Evolutionary conservation across 1,284 basidiomycete species (phyloP), one percentile per base, ranked within the genome.

Genomic region (Retiboletus flavoniger): DNA sequence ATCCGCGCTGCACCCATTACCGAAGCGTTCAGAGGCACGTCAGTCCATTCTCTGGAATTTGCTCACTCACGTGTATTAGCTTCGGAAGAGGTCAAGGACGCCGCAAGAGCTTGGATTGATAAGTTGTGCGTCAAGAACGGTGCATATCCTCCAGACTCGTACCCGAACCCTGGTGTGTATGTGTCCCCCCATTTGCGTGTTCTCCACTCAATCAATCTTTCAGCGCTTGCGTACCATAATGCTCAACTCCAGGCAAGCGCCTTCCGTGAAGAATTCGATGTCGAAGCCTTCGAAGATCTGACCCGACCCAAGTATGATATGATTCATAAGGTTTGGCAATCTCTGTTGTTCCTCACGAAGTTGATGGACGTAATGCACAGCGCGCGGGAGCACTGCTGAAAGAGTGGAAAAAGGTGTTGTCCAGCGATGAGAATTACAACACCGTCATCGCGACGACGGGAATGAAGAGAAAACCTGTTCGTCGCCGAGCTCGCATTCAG

Each of bases 221-320:
- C 48, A 87, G 86, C 82, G 7, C 79, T 98, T 52, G 87, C 87
- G 10, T 92, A 86, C 63, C 93, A 97, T 69, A 94, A 96, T 68
- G 87, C 84, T 9, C 91, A 95, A 65, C 81, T 98, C 4, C 88
- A 97, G 74, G 93, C 94, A 14, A 87, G 85, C 49, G 95, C 95
- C 0, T 96, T 98, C 71, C 87, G 90, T 49, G 91, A 95, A 68
- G 84, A 93, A 60, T 93, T 84, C 62, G 87, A 95, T 65, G 77
- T 82, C 2, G 82, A 84, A 49, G 71, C 78, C 4, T 89, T 93
- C 59, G 83, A 86, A 60, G 95, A 98, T 69, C 73, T 86, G 57
- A 93, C 94, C 0, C 67, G 83, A 54, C 95, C 95, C 2, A 88
- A 90, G 62, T 78, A 86, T 48, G 82, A 84, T 41, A 80, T 82